phyloP scores from a whole-genome alignment of 2,329 filamentous ascomycete species.

The Xylariaceae sp. region DNA sequence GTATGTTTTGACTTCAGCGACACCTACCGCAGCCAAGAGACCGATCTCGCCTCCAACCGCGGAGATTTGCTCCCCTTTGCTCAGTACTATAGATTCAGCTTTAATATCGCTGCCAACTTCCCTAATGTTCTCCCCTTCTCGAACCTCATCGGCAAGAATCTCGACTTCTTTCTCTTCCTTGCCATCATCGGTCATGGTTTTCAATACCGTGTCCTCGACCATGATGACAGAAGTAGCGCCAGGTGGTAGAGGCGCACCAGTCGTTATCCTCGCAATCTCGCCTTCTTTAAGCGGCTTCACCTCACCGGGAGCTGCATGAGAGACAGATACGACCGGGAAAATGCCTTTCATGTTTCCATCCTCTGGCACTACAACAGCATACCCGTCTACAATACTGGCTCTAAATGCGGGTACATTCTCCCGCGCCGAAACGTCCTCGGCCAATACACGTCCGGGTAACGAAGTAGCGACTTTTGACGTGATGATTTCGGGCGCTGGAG shows the following conservation, averaged over 20 bases:
- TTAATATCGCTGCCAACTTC: conserved; percentile 89
- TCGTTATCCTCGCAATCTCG: conserved; percentile 89
- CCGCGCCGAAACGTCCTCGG: conserved; percentile 78
- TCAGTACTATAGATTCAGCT: conserved; percentile 72
- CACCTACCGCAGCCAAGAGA: conserved; percentile 84
- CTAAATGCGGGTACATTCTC: conserved; percentile 92
- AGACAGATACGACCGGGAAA: conserved; percentile 86
- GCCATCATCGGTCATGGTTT: conserved; percentile 77
- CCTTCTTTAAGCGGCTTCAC: conserved; percentile 71
- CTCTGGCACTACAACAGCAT: conserved; percentile 76
- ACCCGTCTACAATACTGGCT: conserved; percentile 96
- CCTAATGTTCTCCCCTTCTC: conserved; percentile 83
- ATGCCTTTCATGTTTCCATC: conserved; percentile 73
- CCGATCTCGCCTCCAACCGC: conserved; percentile 90
- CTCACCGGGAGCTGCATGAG: conserved; percentile 80
- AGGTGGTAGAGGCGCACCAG: conserved; percentile 86
- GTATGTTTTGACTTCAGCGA: conserved; percentile 73
- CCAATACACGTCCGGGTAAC: conserved; percentile 79
- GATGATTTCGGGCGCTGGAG: conserved; percentile 66
- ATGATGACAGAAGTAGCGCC: conserved; percentile 93
- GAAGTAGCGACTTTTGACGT: conserved; percentile 66
- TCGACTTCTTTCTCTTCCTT: conserved; percentile 87
- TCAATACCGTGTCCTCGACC: conserved; percentile 91
- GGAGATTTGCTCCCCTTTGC: conserved; percentile 81
- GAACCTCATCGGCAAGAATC: conserved; percentile 79